Base-by-base conservation (phyloP, 129 eudicot genomes). In the Escallonia rubra region DNA sequence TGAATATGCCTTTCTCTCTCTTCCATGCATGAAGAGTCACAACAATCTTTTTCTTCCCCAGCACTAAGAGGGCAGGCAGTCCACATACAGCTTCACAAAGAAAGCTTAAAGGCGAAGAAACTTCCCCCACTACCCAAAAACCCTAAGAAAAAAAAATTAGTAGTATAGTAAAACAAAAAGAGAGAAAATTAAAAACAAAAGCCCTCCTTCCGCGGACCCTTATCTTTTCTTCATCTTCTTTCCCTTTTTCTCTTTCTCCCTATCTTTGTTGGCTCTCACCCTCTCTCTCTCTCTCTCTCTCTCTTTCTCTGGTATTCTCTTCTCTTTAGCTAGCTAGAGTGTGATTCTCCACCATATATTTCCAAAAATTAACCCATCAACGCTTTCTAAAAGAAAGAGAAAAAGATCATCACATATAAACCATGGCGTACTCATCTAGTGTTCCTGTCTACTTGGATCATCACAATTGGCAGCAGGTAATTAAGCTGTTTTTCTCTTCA, bases 381-480 rank as follows among this genome's bases (percentile, higher is more conserved):
- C 59, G 81, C 79, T 86, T 86, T 76, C 72, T 76, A 82, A 82
- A 82, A 81, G 79, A 63, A 76, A 62, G 54, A 10, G 52, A 39
- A 76, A 70, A 72, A 66, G 74, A 64, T 63, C 72, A 74, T 63
- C 82, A 71, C 73, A 64, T 79, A 75, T 72, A 72, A 74, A 77
- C 71, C 79, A 86, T 86, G 92, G 92, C 78, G 75, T 86, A 79
- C 81, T 76, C 92, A 73, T 85, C 91, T 12, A 47, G 57, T 69
- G 74, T 85, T 86, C 86, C 85, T 59, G 54, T 81, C 78, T 67
- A 78, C 75, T 79, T 74, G 71, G 92, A 86, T 86, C 92, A 86
- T 73, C 81, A 76, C 81, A 79, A 82, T 68, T 86, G 87, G 91
- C 88, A 82, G 34, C 92, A 86, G 92, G 88, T 86, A 82, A 70